Evolutionary conservation across 306 rosid species (phyloP), one percentile per base, ranked within the genome.

Genomic region (Cicer pinnatifidum): DNA sequence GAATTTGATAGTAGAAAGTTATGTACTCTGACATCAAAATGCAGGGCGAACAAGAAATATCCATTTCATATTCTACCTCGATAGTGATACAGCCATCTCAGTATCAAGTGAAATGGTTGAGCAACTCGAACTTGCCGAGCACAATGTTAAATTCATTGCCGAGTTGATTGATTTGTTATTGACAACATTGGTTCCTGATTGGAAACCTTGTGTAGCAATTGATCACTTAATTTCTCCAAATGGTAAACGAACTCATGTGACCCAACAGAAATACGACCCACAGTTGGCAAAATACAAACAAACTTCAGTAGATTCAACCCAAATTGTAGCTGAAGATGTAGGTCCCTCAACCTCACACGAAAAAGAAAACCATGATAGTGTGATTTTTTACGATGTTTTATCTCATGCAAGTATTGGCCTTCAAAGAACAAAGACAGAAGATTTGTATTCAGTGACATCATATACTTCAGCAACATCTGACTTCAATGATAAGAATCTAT

Each of bases 391-490:
- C 1, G 79, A 82, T 11, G 61, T 11, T 37, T 39, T 19, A 45
- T 80, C 85, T 12, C 73, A 72, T 20, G 71, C 63, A 19, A 69
- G 44, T 52, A 59, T 12, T 60, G 73, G 43, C 43, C 5, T n/a
- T 46, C 75, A 11, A 20, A 77, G 69, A 39, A 41, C 61, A 58
- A 78, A n/a, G 33, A 7, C 54, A 6, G 69, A 81, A 48, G 85
- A 85, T 82, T 11, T 19, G 48, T 66, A 50, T 45, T 67, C 62
- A 10, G 80, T 61, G 63, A 74, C 16, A 35, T 85, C 86, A 28
- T 57, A 43, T 35, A 63, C 58, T 67, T 79, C 89, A 65, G 66
- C 76, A 74, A 61, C 78, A 12, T 44, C 70, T 37, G 82, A 77
- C 7, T 23, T 47, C 10, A 58, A 67, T 6, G 71, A 69, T 8